Evolutionary conservation across 495 filamentous ascomycete species (phyloP).

Genomic region (Tuber indicum): DNA sequence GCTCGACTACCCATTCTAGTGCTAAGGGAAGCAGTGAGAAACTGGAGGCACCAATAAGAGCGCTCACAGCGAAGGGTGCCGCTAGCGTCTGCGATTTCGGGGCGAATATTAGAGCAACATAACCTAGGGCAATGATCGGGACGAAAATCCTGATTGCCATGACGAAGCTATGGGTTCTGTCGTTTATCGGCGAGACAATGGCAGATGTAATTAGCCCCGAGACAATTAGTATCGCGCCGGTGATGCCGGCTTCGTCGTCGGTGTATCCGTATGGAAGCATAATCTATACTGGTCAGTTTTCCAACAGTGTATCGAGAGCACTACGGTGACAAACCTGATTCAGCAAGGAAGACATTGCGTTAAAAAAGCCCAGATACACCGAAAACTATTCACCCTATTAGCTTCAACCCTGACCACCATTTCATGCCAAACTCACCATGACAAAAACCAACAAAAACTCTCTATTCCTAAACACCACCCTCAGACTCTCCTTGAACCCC

Average conservation of each 20-base stretch:
- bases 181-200: slow-evolving; percentile 69
- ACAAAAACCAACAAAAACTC: slow-evolving; percentile 39
- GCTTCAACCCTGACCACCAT: neutral
- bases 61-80: slow-evolving; percentile 62
- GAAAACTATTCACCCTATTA: slow-evolving; percentile 50
- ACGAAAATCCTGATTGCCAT: slow-evolving; percentile 66
- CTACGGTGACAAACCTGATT: slow-evolving; percentile 53
- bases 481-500: slow-evolving; percentile 13
- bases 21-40: slow-evolving; percentile 78
- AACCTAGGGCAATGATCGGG: slow-evolving; percentile 65
- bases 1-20: slow-evolving; percentile 77
- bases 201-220: slow-evolving; percentile 74
- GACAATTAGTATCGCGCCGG: slow-evolving; percentile 83
- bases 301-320: neutral
- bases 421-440: slow-evolving; percentile 27
- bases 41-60: slow-evolving; percentile 69
- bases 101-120: slow-evolving; percentile 75
- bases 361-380: slow-evolving; percentile 88
- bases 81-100: slow-evolving; percentile 62
- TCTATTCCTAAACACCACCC: slow-evolving; percentile 27
- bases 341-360: slow-evolving; percentile 77
- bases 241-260: slow-evolving; percentile 78
- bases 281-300: slow-evolving; percentile 46
- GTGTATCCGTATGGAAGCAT: slow-evolving; percentile 72
- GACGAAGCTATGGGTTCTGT: slow-evolving; percentile 74